A percentile compares a stretch with the other conserved stretches of the same genome.
Conservation (phyloP, 257 asterid species). For the Jaltomata sinuosa region DNA sequence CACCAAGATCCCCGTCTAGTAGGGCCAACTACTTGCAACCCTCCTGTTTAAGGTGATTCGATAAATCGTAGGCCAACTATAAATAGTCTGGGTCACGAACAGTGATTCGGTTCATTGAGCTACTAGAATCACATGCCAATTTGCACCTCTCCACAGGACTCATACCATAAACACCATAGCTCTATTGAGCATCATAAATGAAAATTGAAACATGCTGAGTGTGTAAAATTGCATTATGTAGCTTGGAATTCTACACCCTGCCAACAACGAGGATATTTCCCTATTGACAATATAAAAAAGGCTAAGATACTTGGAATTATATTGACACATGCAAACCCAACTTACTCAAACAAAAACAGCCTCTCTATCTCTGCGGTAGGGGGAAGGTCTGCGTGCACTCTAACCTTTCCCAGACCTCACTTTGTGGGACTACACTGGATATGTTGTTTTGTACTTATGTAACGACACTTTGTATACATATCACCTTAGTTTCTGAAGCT, state of each 20-base stretch:
- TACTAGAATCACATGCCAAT: neutral
- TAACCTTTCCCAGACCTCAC: too few species aligned
- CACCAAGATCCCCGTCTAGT: neutral
- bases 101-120: too few species aligned
- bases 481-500: neutral
- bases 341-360: neutral
- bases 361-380: too few species aligned
- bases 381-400: too few species aligned
- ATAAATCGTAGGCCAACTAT: too few species aligned
- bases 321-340: neutral
- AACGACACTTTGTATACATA: too few species aligned
- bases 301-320: neutral
- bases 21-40: neutral
- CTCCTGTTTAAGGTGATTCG: too few species aligned
- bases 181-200: neutral
- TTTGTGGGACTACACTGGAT: too few species aligned
- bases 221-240: neutral
- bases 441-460: too few species aligned
- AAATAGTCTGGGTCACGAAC: too few species aligned
- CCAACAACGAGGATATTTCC: neutral
- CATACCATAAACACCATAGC: neutral
- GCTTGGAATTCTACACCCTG: neutral
- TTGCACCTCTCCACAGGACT: neutral
- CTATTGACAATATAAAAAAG: neutral
- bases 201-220: neutral